Evolutionary conservation across 2,329 filamentous ascomycete genomes (phyloP), one percentile per base, ranked within the genome.

Genomic region (Blastomyces gilchristii): DNA sequence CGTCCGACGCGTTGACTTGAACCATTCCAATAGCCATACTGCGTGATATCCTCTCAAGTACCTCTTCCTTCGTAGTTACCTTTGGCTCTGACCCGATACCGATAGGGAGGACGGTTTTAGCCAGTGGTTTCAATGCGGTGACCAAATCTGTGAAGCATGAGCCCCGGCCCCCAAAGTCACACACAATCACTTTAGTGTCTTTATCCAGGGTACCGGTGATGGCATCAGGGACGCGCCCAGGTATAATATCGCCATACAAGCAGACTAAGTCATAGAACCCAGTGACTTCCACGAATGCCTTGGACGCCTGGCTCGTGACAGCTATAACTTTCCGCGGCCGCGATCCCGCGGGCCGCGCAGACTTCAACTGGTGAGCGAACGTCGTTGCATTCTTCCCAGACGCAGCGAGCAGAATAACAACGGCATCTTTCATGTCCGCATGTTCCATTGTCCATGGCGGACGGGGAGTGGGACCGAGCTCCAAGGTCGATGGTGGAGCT

Each of bases 371-470:
- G 59, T 68, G 64, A 12, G 68, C 69, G 43, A 71, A 66, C 9
- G 63, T 54, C 34, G 69, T 62, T 37, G 66, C 69, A 14, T 65
- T 70, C 53, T 71, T 71, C 2, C 68, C 67, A 63, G 67, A 69
- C 0, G 64, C 65, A 3, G 69, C 62, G 49, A 71, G 68, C 3
- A 69, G 16, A 25, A 71, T 47, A 16, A 71, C 63, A 28, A 65
- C 62, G 14, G 68, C 64, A n/a, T 60, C 54, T 11, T 59, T 61
- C 34, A 70, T 61, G 14, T 64, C 43, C 3, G 50, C 68, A 37
- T 70, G 65, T 22, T 68, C 64, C 34, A 65, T 39, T 6, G 63
- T 71, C 67, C 66, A 69, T 1, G 59, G 63, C 14, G 65, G 66
- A 22, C 50, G 57, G 8, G 49, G 49, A 16, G 49, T 18, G 37